Evolutionary conservation across 2,329 filamentous ascomycete genomes (phyloP).

Genomic region (Aphanocladium album): DNA sequence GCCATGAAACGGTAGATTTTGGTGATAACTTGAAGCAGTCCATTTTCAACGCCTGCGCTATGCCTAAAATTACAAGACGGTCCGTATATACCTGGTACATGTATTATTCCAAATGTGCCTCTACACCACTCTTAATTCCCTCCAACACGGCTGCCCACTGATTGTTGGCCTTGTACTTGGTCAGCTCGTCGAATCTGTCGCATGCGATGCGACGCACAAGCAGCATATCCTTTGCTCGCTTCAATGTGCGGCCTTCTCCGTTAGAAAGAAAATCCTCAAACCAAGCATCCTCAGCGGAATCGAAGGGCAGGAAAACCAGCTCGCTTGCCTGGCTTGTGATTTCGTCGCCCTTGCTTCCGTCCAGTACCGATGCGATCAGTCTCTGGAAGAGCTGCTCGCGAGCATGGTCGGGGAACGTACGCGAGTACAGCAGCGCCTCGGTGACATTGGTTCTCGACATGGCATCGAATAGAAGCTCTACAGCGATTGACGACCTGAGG

Average conservation of each 20-base stretch:
- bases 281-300: constrained; percentile 65
- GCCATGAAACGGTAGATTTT: background rate
- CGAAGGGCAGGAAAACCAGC: constrained; percentile 69
- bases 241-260: constrained; percentile 60
- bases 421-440: constrained; percentile 69
- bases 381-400: constrained; percentile 63
- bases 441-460: constrained; percentile 62
- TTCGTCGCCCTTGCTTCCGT: constrained; percentile 31
- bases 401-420: constrained; percentile 56
- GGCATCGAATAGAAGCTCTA: constrained; percentile 64
- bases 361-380: constrained; percentile 56
- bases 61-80: background rate
- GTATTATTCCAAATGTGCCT: constrained; percentile 24
- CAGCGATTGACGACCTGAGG: constrained; percentile 56
- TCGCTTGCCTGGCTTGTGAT: constrained; percentile 57
- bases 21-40: background rate
- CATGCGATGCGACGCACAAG: constrained; percentile 68
- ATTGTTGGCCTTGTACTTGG: constrained; percentile 38
- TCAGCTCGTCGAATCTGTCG: constrained; percentile 50
- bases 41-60: constrained; percentile 15
- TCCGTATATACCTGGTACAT: background rate
- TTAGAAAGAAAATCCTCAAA: constrained; percentile 63
- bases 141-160: constrained; percentile 48
- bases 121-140: constrained; percentile 44
- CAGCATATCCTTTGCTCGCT: constrained; percentile 65